A percentile compares a stretch with the other conserved stretches of the same genome.
These are phyloP conservation scores for Blakeslea trispora DNA, from an alignment of 371 early-diverging fungal genomes.

Conservation along the genomic window DNA sequence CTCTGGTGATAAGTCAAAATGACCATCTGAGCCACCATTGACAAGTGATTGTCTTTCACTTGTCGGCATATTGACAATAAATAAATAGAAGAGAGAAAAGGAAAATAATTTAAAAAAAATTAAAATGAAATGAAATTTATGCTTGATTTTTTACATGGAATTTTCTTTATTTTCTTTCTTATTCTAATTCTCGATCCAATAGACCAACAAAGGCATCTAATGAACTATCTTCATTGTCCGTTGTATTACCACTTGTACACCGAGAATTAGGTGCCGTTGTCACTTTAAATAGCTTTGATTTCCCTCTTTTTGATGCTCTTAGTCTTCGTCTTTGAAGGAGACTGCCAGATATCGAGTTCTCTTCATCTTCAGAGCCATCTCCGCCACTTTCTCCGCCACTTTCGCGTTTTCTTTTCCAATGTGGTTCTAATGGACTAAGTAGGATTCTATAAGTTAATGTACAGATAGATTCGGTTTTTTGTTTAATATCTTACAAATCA, in stretches of 20 bases:
- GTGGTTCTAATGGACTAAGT: neutral
- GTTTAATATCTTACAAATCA: constrained; percentile 20
- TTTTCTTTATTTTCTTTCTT: neutral
- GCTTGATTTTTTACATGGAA: neutral
- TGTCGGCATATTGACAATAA: constrained; percentile 14
- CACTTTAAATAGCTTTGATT: constrained; percentile 40
- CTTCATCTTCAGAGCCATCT: constrained; percentile 34
- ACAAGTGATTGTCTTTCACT: constrained; percentile 39
- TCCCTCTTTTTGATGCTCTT: constrained; percentile 23
- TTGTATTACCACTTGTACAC: constrained; percentile 17
- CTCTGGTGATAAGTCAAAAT: constrained; percentile 51
- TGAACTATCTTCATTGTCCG: constrained; percentile 25
- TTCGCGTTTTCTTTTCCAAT: constrained; percentile 20
- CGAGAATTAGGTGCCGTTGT: constrained; percentile 20
- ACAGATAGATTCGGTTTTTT: neutral
- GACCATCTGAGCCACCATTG: constrained; percentile 8
- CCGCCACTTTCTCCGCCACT: constrained; percentile 29
- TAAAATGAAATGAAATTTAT: neutral
- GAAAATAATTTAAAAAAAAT: constrained; percentile 10
- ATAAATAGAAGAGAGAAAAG: constrained; percentile 16
- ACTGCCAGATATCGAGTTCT: neutral
- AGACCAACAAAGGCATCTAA: constrained; percentile 44
- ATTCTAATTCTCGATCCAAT: constrained; percentile 40
- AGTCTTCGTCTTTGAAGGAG: constrained; percentile 19
- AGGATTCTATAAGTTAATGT: too few relatives aligned